Evolutionary conservation across 73 alveolate genomes (phyloP).

Genomic region (Paramecium sexaurelia): DNA sequence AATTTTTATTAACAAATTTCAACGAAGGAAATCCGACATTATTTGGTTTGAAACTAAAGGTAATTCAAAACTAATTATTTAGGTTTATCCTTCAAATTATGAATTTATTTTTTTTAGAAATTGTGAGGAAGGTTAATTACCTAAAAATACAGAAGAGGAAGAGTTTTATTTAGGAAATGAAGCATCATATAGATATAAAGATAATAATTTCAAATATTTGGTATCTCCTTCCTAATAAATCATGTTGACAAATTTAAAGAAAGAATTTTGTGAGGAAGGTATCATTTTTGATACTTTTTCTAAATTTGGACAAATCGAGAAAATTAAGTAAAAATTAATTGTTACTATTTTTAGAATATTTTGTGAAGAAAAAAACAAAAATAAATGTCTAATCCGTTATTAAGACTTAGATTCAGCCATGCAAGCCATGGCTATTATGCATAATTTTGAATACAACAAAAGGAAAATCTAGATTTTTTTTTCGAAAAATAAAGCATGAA

Average conservation of each 20-base stretch:
- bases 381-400: slow-evolving; percentile 19
- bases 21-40: slow-evolving; percentile 16
- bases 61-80: neutral
- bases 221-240: slow-evolving; percentile 38
- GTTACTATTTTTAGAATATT: slow-evolving; percentile 7
- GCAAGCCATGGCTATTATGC: slow-evolving; percentile 43
- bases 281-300: neutral
- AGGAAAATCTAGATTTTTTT: slow-evolving; percentile 48
- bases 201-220: slow-evolving; percentile 39
- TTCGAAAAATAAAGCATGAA: slow-evolving; percentile 36
- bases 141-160: slow-evolving; percentile 55
- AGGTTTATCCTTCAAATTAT: slow-evolving; percentile 55
- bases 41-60: slow-evolving; percentile 41
- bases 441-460: slow-evolving; percentile 26
- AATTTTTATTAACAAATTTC: slow-evolving; percentile 35
- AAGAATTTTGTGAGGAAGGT: slow-evolving; percentile 54
- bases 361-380: slow-evolving; percentile 57
- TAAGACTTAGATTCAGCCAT: slow-evolving; percentile 30
- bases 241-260: slow-evolving; percentile 44
- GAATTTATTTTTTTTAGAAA: slow-evolving; percentile 50
- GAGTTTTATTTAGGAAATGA: slow-evolving; percentile 38
- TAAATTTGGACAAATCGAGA: slow-evolving; percentile 29
- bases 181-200: slow-evolving; percentile 19
- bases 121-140: slow-evolving; percentile 40
- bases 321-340: neutral